These are phyloP conservation scores for Gaertneriomyces sp. DNA, from an alignment of 192 early-diverging fungal species.

Conservation along the genomic window DNA sequence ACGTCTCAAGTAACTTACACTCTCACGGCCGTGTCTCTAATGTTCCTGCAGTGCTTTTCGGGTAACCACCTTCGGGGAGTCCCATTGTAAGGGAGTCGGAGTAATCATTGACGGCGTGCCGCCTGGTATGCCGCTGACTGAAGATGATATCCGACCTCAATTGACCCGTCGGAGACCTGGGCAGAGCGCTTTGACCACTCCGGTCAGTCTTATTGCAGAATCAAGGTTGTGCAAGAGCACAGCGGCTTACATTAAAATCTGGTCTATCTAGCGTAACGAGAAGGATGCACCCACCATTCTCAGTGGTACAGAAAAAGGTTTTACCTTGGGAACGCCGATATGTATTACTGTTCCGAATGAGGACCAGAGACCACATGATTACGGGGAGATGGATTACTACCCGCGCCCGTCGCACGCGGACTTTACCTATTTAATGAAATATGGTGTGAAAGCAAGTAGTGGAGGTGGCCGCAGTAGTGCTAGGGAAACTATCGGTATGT, in stretches of 20 bases:
- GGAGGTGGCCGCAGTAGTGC: constrained; percentile 94
- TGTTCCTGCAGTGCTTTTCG: constrained; percentile 5
- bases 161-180: constrained; percentile 90
- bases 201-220: constrained; percentile 50
- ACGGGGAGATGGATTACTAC: constrained; percentile 91
- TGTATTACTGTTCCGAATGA: constrained; percentile 86
- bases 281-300: constrained; percentile 90
- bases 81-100: constrained; percentile 97
- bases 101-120: constrained; percentile 95
- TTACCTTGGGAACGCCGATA: constrained; percentile 93
- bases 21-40: neutral
- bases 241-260: neutral
- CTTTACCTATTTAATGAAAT: constrained; percentile 94
- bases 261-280: constrained; percentile 72
- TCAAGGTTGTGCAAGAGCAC: neutral
- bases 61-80: constrained; percentile 93
- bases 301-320: constrained; percentile 90
- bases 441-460: constrained; percentile 89
- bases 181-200: constrained; percentile 93
- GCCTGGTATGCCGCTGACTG: constrained; percentile 86
- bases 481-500: constrained; percentile 87
- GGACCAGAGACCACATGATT: constrained; percentile 95
- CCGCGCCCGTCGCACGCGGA: constrained; percentile 98
- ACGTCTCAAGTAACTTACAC: neutral
- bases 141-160: constrained; percentile 89